Base-by-base conservation (phyloP, 1,139 yeast species). In the Geotrichum siamense region DNA sequence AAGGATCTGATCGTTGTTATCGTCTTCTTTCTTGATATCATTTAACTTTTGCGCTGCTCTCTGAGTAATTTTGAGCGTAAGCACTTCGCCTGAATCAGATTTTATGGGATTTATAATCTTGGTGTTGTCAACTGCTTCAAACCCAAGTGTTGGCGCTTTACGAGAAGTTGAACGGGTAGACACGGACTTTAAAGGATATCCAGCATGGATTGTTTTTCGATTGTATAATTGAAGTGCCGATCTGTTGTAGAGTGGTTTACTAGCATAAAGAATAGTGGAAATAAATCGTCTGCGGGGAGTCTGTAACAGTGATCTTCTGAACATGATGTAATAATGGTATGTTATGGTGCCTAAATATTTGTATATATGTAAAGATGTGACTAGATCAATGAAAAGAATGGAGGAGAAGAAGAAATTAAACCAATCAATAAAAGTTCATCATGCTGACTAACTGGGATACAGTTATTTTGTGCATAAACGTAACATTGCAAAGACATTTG, bases 1-100 rank as follows among this genome's bases (percentile, higher is more conserved):
- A 34, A 91, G 67, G 0, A 84, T 84, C n/a, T 79, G 58, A 39
- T 78, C 67, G 0, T 78, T 75, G 45, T 80, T 74, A 10, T 67
- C 55, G 51, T 87, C 96, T 2, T 68, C 72, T 17, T 62, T 56
- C 13, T 79, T 74, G 13, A 89, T 76, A 10, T 60, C 60, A 25
- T 72, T 74, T 39, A 91, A 67, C 60, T 82, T 78, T 17, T 57
- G 57, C 2, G 72, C 66, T 0, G 79, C 79, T n/a, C 71, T 54
- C 32, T 70, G 65, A 1, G 76, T 61, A 9, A 75, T 62, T 21
- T 59, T 61, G 21, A 74, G 55, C 33, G 57, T 53, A 35, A 70
- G 53, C 12, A 59, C 50, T 6, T 59, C 54, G 20, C 68, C 68
- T 22, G 53, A 50, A 22, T 62, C 63, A 43, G 57, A 54, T 43